These are phyloP conservation scores for Trametes punicea DNA, from an alignment of 768 basidiomycete genomes.

Conservation along the genomic window DNA sequence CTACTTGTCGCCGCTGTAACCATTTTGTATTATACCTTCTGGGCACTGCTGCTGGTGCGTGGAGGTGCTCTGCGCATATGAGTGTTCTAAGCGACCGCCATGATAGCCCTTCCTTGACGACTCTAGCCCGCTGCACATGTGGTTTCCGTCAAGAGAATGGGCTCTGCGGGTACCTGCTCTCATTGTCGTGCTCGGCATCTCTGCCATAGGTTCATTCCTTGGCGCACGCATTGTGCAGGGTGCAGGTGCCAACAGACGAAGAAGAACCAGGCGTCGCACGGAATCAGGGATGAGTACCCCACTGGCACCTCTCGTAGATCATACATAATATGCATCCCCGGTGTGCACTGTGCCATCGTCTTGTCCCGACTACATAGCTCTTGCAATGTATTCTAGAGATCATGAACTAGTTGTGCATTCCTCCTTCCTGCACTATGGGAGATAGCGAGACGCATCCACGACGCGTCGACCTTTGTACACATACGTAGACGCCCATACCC, in stretches of 20 bases:
- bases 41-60: slow-evolving; percentile 84
- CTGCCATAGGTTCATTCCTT: slow-evolving; percentile 79
- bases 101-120: slow-evolving; percentile 76
- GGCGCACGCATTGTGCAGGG: slow-evolving; percentile 9
- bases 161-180: slow-evolving; percentile 84
- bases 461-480: not conserved
- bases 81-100: not conserved
- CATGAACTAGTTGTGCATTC: too few relatives aligned
- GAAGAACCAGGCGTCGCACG: not conserved
- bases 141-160: slow-evolving; percentile 91
- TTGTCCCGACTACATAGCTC: too few relatives aligned
- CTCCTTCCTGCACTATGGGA: too few relatives aligned
- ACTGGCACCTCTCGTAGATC: too few relatives aligned
- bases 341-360: too few relatives aligned
- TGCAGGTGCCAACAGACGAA: not conserved
- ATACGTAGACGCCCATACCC: not conserved
- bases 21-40: slow-evolving; percentile 88
- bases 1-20: slow-evolving; percentile 70
- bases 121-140: slow-evolving; percentile 66
- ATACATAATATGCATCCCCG: too few relatives aligned
- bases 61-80: slow-evolving; percentile 5
- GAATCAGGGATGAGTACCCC: too few relatives aligned
- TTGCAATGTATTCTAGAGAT: too few relatives aligned
- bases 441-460: too few relatives aligned
- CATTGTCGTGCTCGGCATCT: slow-evolving; percentile 74